A percentile compares a stretch with the other conserved stretches of the same genome.
Conservation (phyloP, 805 yeast species). For the Wilhelminamyces savonicus region DNA sequence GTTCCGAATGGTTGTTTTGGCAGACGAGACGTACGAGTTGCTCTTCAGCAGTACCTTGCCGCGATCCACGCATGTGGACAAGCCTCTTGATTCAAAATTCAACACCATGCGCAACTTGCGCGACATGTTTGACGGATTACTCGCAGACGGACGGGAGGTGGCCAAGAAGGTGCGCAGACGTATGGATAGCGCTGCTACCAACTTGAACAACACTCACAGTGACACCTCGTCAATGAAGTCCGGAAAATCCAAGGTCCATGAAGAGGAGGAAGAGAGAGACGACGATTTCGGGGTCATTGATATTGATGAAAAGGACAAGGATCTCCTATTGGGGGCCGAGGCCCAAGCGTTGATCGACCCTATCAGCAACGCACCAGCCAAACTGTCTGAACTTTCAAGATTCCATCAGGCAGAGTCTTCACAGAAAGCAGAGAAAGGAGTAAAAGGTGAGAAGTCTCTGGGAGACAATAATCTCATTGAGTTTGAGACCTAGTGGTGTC, state of each 20-base stretch:
- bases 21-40: constrained; percentile 88
- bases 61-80: constrained; percentile 59
- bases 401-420: constrained; percentile 22
- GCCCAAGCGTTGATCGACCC: constrained; percentile 33
- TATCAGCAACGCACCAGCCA: constrained; percentile 6
- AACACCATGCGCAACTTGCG: constrained; percentile 57
- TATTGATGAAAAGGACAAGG: constrained; percentile 39
- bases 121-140: constrained; percentile 83
- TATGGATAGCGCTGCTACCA: constrained; percentile 64
- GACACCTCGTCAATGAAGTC: constrained; percentile 14
- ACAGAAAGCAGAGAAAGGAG: too few species aligned
- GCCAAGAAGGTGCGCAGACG: constrained; percentile 85
- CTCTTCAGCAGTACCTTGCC: constrained; percentile 69
- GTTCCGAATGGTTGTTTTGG: constrained; percentile 88
- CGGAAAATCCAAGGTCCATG: constrained; percentile 6
- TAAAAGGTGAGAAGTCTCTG: constrained; percentile 5
- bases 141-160: constrained; percentile 89
- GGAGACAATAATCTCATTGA: constrained; percentile 32
- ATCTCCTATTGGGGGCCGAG: constrained; percentile 44
- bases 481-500: constrained; percentile 29
- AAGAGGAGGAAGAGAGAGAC: constrained; percentile 43
- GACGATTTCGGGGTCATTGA: constrained; percentile 38
- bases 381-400: constrained; percentile 14
- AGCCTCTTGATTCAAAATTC: constrained; percentile 41
- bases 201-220: constrained; percentile 5